Evolutionary conservation across 768 basidiomycete genomes (phyloP).

Genomic region (Lentinus brumalis): DNA sequence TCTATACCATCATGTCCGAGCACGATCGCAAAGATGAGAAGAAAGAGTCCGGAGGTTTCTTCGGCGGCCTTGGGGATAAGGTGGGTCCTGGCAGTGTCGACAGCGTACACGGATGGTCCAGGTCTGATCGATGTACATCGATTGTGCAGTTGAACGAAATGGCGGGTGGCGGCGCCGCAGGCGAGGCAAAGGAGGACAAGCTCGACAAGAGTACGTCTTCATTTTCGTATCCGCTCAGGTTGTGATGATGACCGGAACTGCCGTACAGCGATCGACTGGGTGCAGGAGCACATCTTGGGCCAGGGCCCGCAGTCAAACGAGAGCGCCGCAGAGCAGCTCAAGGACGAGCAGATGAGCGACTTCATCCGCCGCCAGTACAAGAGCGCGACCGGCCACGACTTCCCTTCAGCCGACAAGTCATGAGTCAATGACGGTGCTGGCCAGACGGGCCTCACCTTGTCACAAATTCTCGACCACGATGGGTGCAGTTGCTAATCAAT

Average conservation of each 20-base stretch:
- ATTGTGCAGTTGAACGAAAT: conserved; percentile 12
- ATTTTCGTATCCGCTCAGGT: background rate
- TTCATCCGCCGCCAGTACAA: conserved; percentile 38
- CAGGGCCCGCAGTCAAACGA: conserved; percentile 42
- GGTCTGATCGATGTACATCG: background rate
- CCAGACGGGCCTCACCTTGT: background rate
- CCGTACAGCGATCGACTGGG: conserved; percentile 41
- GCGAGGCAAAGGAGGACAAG: conserved; percentile 25
- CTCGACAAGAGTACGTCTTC: conserved; percentile 39
- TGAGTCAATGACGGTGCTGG: too few relatives aligned
- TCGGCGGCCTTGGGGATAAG: conserved; percentile 3
- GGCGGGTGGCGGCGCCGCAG: conserved; percentile 10
- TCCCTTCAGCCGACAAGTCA: conserved; percentile 34
- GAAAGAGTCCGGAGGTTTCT: conserved; percentile 4
- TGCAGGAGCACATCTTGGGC: conserved; percentile 44
- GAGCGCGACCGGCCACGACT: conserved; percentile 39
- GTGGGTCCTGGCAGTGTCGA: background rate
- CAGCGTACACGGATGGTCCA: background rate
- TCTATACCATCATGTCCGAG: background rate
- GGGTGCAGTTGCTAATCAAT: too few relatives aligned
- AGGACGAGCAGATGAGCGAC: conserved; percentile 42
- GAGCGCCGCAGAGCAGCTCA: conserved; percentile 41
- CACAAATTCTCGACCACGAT: too few relatives aligned
- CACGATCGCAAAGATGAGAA: background rate
- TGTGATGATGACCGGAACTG: background rate